phyloP scores from a whole-genome alignment of 2,329 filamentous ascomycete genomes.

The Plenodomus biglobosus region DNA sequence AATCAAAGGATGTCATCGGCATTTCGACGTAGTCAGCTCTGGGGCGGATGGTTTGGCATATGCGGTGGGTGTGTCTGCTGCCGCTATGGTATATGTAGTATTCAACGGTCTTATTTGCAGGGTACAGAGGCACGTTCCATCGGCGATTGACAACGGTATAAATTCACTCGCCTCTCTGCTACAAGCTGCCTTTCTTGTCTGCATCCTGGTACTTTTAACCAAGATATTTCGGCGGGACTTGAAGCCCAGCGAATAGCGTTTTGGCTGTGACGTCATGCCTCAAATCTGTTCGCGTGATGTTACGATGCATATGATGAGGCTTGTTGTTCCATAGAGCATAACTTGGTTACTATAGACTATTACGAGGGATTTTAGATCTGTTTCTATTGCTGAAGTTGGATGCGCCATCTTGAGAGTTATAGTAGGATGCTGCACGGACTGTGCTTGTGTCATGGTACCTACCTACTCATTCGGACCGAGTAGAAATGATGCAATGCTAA shows the following conservation, averaged over 20 bases:
- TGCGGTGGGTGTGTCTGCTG: too few relatives aligned
- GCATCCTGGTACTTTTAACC: constrained; percentile 16
- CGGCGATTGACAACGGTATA: constrained; percentile 1
- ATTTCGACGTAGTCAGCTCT: constrained; percentile 12
- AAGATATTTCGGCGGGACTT: constrained; percentile 10
- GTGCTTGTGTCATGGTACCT: too few relatives aligned
- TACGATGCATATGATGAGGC: background rate
- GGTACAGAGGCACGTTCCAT: constrained; percentile 5
- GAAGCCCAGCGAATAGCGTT: background rate
- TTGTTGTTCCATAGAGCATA: too few relatives aligned
- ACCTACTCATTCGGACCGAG: too few relatives aligned
- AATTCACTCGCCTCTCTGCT: constrained; percentile 9
- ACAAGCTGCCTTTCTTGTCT: constrained; percentile 11
- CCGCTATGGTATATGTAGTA: background rate
- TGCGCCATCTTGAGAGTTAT: background rate
- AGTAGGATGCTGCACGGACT: too few relatives aligned
- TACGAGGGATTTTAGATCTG: background rate
- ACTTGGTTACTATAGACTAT: background rate
- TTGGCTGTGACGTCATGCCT: constrained; percentile 1
- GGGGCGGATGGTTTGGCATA: too few relatives aligned
- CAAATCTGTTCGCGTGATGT: background rate
- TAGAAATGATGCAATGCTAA: too few relatives aligned
- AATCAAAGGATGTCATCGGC: constrained; percentile 32
- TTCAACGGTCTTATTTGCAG: background rate
- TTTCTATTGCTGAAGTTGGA: background rate